These are phyloP conservation scores for Sutorius australiensis DNA, from an alignment of 768 basidiomycete species.

Conservation along the genomic window DNA sequence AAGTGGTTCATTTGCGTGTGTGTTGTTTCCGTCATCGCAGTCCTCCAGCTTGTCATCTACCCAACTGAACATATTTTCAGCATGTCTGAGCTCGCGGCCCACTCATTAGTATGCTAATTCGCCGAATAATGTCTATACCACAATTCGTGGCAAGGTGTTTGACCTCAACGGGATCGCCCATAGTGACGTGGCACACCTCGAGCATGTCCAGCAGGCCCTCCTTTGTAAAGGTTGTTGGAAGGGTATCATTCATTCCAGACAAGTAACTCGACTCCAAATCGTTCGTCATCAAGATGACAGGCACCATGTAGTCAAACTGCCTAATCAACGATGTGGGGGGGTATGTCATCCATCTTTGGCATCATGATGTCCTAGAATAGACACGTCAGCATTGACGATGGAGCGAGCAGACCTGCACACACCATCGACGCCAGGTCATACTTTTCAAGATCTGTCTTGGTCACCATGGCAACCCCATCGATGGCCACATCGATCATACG, in stretches of 20 bases:
- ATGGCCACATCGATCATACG: conserved; percentile 93
- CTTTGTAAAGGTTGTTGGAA: conserved; percentile 96
- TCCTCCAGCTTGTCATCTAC: too few relatives aligned
- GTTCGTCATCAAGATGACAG: conserved; percentile 98
- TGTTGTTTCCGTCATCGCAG: too few relatives aligned
- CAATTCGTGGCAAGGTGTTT: too few relatives aligned
- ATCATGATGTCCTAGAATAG: conserved; percentile 84
- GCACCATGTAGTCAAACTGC: conserved; percentile 92
- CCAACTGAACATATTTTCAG: too few relatives aligned
- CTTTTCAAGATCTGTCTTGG: conserved; percentile 94
- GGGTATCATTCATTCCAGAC: conserved; percentile 90
- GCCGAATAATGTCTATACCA: too few relatives aligned
- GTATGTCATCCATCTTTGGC: conserved; percentile 83
- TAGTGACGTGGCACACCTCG: conserved; percentile 51
- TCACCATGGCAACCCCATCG: conserved; percentile 87
- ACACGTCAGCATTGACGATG: neutral
- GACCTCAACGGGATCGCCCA: neutral
- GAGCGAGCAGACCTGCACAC: conserved; percentile 22
- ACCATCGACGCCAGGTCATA: conserved; percentile 97
- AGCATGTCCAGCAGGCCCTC: conserved; percentile 88
- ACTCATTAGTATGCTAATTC: too few relatives aligned
- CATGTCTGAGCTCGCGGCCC: too few relatives aligned
- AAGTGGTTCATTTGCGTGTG: too few relatives aligned
- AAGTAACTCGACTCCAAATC: conserved; percentile 78
- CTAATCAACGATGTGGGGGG: conserved; percentile 90